phyloP scores from a whole-genome alignment of 352 stramenopile species.

The Plasmopara viticola region DNA sequence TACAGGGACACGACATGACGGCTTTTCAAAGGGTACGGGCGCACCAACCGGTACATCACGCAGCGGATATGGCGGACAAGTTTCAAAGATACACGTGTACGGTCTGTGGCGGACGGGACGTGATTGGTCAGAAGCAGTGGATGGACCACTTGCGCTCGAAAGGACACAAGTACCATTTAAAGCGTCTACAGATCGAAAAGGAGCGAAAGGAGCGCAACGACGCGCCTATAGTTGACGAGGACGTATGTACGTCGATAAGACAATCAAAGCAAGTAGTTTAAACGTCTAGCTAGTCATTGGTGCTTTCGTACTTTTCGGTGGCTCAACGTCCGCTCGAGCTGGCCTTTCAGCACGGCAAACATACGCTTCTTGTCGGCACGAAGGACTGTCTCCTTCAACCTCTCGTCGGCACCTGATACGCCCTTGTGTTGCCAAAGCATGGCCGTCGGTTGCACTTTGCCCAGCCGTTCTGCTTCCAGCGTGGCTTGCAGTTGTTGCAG shows the following conservation, averaged over 20 bases:
- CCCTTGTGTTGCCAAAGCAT: constrained; percentile 26
- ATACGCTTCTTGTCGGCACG: constrained; percentile 48
- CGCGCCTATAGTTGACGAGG: constrained; percentile 9
- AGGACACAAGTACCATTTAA: constrained; percentile 76
- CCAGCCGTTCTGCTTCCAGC: constrained; percentile 68
- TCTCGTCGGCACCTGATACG: background rate
- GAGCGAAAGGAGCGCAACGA: constrained; percentile 19
- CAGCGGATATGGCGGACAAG: constrained; percentile 45
- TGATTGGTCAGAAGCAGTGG: constrained; percentile 68
- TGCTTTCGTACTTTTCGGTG: constrained; percentile 35
- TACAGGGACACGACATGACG: constrained; percentile 29
- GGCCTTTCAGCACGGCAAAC: constrained; percentile 43
- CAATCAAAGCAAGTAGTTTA: constrained; percentile 2
- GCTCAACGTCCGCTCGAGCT: constrained; percentile 54
- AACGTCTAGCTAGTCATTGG: constrained; percentile 9
- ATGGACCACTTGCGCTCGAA: constrained; percentile 69
- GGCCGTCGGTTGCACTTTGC: constrained; percentile 49
- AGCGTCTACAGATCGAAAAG: constrained; percentile 55
- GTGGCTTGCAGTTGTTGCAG: constrained; percentile 72
- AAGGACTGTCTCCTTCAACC: constrained; percentile 28
- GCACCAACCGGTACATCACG: constrained; percentile 31
- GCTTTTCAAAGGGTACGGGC: constrained; percentile 40
- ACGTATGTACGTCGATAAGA: constrained; percentile 8
- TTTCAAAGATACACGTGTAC: constrained; percentile 54
- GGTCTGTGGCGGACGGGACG: constrained; percentile 57